A percentile compares a stretch with the other conserved stretches of the same genome.
phyloP scores from a whole-genome alignment of 2,329 filamentous ascomycete genomes.

The Achaetomium macrosporum region DNA sequence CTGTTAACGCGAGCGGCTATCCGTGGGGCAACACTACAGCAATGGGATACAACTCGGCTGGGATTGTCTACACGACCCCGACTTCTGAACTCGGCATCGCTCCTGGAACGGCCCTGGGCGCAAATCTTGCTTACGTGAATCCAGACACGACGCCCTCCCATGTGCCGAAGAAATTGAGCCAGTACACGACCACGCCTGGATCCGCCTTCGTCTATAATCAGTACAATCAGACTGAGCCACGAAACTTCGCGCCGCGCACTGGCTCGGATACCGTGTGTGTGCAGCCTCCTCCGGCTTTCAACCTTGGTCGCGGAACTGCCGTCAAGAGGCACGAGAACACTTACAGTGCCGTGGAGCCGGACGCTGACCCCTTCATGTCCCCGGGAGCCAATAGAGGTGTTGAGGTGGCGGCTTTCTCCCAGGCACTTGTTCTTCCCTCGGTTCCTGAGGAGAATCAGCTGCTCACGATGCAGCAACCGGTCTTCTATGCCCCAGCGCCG shows the following conservation, averaged over 20 bases:
- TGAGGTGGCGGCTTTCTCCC: neutral
- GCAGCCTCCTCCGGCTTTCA: constrained; percentile 31
- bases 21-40: neutral
- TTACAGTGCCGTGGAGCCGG: neutral
- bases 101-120: neutral
- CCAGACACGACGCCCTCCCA: constrained; percentile 6
- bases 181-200: neutral
- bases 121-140: neutral
- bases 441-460: constrained; percentile 10
- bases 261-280: constrained; percentile 26
- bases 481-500: neutral
- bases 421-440: constrained; percentile 4
- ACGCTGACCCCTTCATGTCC: constrained; percentile 15
- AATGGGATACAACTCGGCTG: neutral
- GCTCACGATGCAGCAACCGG: neutral
- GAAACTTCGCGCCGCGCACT: constrained; percentile 36
- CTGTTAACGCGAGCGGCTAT: neutral
- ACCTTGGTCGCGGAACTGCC: neutral
- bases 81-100: neutral
- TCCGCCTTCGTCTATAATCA: neutral
- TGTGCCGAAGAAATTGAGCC: neutral
- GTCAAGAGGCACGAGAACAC: neutral
- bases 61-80: neutral
- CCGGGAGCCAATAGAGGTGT: neutral
- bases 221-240: constrained; percentile 34